Conservation (phyloP, 495 filamentous ascomycete species). For the Cairneyella variabilis region DNA sequence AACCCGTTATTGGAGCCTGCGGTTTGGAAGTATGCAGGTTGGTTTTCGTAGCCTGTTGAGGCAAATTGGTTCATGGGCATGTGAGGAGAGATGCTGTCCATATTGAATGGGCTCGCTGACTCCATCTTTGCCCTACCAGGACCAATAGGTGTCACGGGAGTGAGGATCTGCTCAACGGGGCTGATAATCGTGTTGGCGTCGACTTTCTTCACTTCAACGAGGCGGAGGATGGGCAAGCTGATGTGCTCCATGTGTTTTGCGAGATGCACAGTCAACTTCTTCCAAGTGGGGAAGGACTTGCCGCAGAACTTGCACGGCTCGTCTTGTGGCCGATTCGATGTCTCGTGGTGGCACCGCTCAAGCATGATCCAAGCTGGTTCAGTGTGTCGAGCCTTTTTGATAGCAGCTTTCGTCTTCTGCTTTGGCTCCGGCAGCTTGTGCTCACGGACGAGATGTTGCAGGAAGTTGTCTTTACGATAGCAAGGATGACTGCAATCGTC, state of each 20-base stretch:
- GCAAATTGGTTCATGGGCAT: conserved; percentile 14
- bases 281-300: conserved; percentile 79
- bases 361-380: conserved; percentile 70
- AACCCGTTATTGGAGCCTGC: conserved; percentile 4
- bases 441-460: conserved; percentile 91
- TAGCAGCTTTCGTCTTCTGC: conserved; percentile 55
- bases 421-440: conserved; percentile 84
- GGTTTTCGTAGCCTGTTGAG: conserved; percentile 9
- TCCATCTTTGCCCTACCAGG: conserved; percentile 21
- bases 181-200: conserved; percentile 60
- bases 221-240: conserved; percentile 75
- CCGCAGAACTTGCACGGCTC: conserved; percentile 92
- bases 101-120: conserved; percentile 19
- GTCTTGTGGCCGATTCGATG: conserved; percentile 58
- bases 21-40: conserved; percentile 11
- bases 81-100: conserved; percentile 21
- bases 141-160: conserved; percentile 20
- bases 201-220: conserved; percentile 60
- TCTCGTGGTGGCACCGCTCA: conserved; percentile 73
- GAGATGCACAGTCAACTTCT: conserved; percentile 89
- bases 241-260: conserved; percentile 98
- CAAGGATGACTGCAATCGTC: conserved; percentile 81
- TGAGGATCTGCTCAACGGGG: conserved; percentile 49
- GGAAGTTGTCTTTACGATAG: conserved; percentile 91
- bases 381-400: conserved; percentile 47